Evolutionary conservation across 2,329 filamentous ascomycete genomes (phyloP).

Genomic region (Lachnellula arida): DNA sequence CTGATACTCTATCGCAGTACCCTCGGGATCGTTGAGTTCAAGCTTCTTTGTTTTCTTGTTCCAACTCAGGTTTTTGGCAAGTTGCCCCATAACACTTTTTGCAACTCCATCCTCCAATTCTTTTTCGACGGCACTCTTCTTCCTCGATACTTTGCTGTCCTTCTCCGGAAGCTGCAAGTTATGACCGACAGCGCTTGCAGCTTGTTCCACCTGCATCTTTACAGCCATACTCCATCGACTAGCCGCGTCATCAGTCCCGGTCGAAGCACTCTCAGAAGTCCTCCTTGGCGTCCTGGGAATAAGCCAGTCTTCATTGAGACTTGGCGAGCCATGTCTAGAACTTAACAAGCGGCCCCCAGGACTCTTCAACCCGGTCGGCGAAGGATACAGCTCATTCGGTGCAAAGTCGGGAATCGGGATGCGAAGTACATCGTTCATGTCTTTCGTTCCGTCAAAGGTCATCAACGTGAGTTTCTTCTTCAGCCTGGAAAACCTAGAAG

Average conservation of each 20-base stretch:
- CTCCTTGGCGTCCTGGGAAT: no score
- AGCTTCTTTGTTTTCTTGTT: conserved; percentile 14
- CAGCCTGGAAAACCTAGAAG: conserved; percentile 17
- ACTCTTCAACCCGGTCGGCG: neutral
- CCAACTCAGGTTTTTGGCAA: neutral
- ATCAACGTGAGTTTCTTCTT: neutral
- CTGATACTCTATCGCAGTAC: conserved; percentile 17
- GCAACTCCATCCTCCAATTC: neutral
- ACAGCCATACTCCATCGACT: conserved; percentile 7
- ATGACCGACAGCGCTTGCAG: neutral
- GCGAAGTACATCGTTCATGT: conserved; percentile 18
- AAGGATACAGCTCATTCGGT: neutral
- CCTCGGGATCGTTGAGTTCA: conserved; percentile 4
- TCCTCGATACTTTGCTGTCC: neutral
- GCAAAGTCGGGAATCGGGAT: conserved; percentile 18
- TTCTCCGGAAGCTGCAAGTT: neutral
- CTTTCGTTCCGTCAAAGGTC: conserved; percentile 21
- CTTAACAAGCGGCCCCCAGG: no score
- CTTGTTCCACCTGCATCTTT: neutral
- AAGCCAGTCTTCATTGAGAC: no score
- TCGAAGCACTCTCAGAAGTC: neutral
- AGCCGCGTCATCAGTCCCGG: neutral
- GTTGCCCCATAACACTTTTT: conserved; percentile 1
- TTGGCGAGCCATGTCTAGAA: no score
- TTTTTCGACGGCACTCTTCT: neutral